Evolutionary conservation across 1,284 basidiomycete genomes (phyloP).

Genomic region (Rugosomyces carneus): DNA sequence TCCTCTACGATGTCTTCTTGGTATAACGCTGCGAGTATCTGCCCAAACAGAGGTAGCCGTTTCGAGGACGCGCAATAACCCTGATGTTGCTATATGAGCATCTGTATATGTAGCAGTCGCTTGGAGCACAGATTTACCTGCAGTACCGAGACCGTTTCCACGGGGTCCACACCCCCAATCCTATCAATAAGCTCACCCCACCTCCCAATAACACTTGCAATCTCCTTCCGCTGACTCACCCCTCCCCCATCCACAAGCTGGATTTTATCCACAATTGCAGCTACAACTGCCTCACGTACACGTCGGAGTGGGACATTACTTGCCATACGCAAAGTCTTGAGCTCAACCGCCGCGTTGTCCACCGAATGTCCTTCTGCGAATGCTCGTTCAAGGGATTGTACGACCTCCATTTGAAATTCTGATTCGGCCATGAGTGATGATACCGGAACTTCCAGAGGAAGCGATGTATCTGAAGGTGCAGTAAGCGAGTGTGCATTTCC

Average conservation of each 20-base stretch:
- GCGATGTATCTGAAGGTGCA: conserved; percentile 35
- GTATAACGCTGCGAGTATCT: conserved; percentile 69
- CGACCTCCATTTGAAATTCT: conserved; percentile 78
- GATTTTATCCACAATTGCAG: conserved; percentile 65
- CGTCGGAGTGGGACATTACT: conserved; percentile 78
- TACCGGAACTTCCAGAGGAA: conserved; percentile 26
- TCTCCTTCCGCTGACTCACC: conserved; percentile 53
- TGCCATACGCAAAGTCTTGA: conserved; percentile 93
- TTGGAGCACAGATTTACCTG: conserved; percentile 45
- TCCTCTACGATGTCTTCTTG: conserved; percentile 76
- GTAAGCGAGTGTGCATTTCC: conserved; percentile 29
- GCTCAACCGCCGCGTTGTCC: conserved; percentile 87
- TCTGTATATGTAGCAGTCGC: neutral
- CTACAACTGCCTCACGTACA: conserved; percentile 76
- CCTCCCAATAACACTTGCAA: conserved; percentile 49
- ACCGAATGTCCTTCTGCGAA: conserved; percentile 88
- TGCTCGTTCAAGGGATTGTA: conserved; percentile 79
- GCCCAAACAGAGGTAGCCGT: conserved; percentile 63
- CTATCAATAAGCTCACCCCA: conserved; percentile 71
- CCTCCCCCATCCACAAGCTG: conserved; percentile 47
- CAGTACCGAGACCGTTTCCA: conserved; percentile 64
- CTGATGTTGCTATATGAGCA: conserved; percentile 28
- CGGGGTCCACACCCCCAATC: conserved; percentile 71
- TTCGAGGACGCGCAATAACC: conserved; percentile 57
- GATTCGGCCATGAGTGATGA: conserved; percentile 43